phyloP scores from a whole-genome alignment of 169 alveolate species.

The Plasmodium sp. region DNA sequence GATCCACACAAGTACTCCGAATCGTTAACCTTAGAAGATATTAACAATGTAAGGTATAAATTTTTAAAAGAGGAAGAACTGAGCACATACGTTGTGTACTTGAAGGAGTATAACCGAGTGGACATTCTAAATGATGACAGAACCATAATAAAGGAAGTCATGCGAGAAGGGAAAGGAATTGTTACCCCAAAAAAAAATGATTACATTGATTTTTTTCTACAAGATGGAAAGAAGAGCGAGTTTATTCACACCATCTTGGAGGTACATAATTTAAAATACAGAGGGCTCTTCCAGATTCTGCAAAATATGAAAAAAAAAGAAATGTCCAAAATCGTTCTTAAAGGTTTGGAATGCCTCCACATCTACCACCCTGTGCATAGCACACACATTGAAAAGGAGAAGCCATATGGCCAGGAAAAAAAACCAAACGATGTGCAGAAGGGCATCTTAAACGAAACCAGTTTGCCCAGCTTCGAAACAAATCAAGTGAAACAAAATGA shows the following conservation, averaged over 20 bases:
- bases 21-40: slow-evolving; percentile 16
- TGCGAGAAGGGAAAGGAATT: slow-evolving; percentile 65
- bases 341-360: slow-evolving; percentile 63
- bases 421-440: not conserved
- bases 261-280: slow-evolving; percentile 63
- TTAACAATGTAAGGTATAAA: slow-evolving; percentile 48
- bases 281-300: slow-evolving; percentile 55
- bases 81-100: slow-evolving; percentile 67
- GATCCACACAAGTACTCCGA: not conserved
- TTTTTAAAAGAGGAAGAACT: slow-evolving; percentile 37
- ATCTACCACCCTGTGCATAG: not conserved
- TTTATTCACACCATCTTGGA: slow-evolving; percentile 62
- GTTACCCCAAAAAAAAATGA: slow-evolving; percentile 74
- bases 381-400: not conserved
- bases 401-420: not conserved
- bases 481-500: not conserved
- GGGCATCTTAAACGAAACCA: not conserved
- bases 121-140: slow-evolving; percentile 68
- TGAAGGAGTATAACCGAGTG: slow-evolving; percentile 58
- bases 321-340: slow-evolving; percentile 35
- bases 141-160: slow-evolving; percentile 64
- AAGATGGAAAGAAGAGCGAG: slow-evolving; percentile 40
- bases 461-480: not conserved
- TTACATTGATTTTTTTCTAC: slow-evolving; percentile 55
- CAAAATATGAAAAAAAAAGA: slow-evolving; percentile 73